phyloP scores from a whole-genome alignment of 176 grass and related monocot species.

The Thinopyrum elongatum region DNA sequence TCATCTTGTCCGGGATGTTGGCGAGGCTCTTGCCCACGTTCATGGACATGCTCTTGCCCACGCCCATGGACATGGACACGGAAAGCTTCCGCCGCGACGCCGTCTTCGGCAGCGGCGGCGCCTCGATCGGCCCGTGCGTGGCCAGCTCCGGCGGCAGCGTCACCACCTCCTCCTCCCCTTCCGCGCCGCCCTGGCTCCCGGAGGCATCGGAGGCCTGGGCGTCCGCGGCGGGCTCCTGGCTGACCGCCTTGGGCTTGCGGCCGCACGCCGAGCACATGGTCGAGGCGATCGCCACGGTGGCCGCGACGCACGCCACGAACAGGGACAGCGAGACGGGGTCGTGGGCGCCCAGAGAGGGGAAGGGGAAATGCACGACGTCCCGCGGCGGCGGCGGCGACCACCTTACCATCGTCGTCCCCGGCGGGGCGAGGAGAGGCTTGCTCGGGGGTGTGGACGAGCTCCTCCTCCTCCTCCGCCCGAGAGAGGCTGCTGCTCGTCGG shows the following conservation, averaged over 20 bases:
- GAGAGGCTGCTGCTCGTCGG: background rate
- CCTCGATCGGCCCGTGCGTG: constrained; percentile 65
- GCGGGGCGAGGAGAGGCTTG: constrained; percentile 12
- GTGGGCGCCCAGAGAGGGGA: constrained; percentile 1
- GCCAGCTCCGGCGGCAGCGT: constrained; percentile 50
- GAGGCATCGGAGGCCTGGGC: background rate
- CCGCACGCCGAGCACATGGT: constrained; percentile 82
- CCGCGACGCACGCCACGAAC: constrained; percentile 49
- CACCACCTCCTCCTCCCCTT: constrained; percentile 38
- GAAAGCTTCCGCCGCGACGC: constrained; percentile 55
- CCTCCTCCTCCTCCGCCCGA: constrained; percentile 16
- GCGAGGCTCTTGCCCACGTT: constrained; percentile 40
- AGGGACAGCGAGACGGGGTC: constrained; percentile 42
- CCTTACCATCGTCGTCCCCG: constrained; percentile 55
- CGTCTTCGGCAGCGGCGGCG: constrained; percentile 30
- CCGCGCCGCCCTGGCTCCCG: background rate
- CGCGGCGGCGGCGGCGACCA: constrained; percentile 29
- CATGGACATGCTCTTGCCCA: constrained; percentile 42
- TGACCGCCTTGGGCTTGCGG: constrained; percentile 49
- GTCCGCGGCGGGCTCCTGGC: background rate
- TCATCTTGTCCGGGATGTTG: constrained; percentile 71
- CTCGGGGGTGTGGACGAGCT: background rate
- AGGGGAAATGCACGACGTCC: background rate
- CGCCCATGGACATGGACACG: constrained; percentile 35
- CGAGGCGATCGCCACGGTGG: constrained; percentile 46